A percentile compares a stretch with the other conserved stretches of the same genome.
phyloP scores from a whole-genome alignment of 2,329 filamentous ascomycete genomes.

The Penicillium italicum region DNA sequence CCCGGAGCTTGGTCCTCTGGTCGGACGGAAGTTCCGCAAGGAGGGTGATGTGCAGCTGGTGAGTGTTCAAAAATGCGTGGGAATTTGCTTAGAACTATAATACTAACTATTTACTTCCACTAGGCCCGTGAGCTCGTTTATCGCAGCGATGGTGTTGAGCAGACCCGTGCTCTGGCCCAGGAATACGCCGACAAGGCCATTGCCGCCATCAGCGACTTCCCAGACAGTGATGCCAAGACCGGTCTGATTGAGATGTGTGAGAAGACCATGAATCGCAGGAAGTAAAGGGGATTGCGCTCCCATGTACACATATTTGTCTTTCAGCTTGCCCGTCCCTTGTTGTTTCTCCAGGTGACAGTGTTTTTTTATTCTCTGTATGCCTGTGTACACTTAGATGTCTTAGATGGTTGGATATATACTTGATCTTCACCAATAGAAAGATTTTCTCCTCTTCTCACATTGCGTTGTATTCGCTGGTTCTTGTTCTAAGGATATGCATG shows the following conservation, averaged over 20 bases:
- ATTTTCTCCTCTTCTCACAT: neutral
- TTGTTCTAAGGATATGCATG: neutral
- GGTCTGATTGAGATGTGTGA: constrained; percentile 90
- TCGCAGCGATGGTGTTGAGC: constrained; percentile 80
- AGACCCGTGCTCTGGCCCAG: constrained; percentile 84
- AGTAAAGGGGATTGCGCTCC: constrained; percentile 48
- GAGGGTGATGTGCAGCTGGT: constrained; percentile 84
- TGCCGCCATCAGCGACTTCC: constrained; percentile 76
- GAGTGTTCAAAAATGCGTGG: constrained; percentile 33
- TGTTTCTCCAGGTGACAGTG: constrained; percentile 7
- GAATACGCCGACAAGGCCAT: constrained; percentile 88
- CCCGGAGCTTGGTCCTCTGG: constrained; percentile 76
- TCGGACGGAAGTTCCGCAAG: constrained; percentile 82
- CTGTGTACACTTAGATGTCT: constrained; percentile 23
- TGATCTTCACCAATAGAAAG: constrained; percentile 3
- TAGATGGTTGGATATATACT: constrained; percentile 11
- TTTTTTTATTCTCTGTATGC: constrained; percentile 11
- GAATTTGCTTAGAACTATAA: neutral
- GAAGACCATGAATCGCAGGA: constrained; percentile 84
- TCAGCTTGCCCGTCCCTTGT: constrained; percentile 8
- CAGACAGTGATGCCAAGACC: constrained; percentile 89
- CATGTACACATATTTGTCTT: constrained; percentile 21
- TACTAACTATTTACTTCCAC: constrained; percentile 10
- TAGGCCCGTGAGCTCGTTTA: constrained; percentile 85
- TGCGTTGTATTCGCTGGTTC: neutral